phyloP scores from a whole-genome alignment of 2,329 filamentous ascomycete species.

The Tolypocladium cylindrosporum region DNA sequence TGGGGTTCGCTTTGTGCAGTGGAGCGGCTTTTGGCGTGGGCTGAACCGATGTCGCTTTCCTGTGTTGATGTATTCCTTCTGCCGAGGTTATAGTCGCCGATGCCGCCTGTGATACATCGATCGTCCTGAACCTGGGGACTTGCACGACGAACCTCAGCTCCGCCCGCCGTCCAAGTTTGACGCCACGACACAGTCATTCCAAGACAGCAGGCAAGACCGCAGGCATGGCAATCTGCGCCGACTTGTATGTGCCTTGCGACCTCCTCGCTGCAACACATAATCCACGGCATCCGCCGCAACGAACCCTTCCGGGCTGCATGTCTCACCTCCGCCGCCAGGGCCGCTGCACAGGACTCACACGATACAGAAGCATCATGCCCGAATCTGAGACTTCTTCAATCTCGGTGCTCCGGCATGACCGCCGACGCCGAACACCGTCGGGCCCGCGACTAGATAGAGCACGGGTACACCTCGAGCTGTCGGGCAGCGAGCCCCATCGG shows the following conservation, averaged over 20 bases:
- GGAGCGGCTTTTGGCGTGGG: not conserved
- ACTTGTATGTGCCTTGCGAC: too few relatives aligned
- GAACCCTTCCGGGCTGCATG: not conserved
- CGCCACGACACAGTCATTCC: not conserved
- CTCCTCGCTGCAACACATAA: too few relatives aligned
- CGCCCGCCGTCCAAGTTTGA: not conserved
- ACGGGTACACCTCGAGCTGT: not conserved
- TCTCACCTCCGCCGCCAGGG: not conserved
- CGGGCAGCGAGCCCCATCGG: not conserved
- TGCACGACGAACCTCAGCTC: not conserved
- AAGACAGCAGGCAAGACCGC: not conserved
- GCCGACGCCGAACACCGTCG: not conserved
- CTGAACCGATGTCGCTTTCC: not conserved
- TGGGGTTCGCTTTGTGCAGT: not conserved
- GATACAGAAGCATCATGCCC: not conserved
- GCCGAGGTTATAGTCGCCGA: not conserved
- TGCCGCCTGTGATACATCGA: not conserved
- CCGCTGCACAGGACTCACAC: not conserved
- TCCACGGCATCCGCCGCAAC: not conserved
- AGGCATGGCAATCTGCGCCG: too few relatives aligned
- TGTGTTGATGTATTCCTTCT: not conserved
- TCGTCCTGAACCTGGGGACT: not conserved
- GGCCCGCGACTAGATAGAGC: not conserved
- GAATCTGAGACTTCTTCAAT: not conserved
- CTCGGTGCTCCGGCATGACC: not conserved